Conservation (phyloP, 1,284 basidiomycete species). For the Mrakiaceae sp. region DNA sequence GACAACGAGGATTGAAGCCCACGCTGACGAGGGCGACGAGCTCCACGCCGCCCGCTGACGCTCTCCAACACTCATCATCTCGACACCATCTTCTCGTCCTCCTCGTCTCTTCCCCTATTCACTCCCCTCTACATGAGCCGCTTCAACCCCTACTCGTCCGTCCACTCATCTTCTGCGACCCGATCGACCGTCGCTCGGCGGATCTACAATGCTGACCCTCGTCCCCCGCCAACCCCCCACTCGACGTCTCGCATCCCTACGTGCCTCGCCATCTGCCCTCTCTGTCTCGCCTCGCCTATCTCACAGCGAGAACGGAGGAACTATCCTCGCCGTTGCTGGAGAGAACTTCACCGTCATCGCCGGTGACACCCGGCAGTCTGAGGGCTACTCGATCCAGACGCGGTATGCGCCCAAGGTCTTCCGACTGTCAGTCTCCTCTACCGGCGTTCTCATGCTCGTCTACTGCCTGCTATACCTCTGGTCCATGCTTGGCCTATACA, state of each 20-base stretch:
- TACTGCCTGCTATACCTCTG: too few species aligned
- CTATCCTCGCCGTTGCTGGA: constrained; percentile 87
- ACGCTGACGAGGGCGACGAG: too few species aligned
- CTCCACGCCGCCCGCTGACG: too few species aligned
- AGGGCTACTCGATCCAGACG: constrained; percentile 89
- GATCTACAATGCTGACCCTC: background rate
- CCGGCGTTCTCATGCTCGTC: too few species aligned
- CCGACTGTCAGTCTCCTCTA: constrained; percentile 32
- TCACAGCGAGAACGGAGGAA: constrained; percentile 82
- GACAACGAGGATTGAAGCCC: too few species aligned
- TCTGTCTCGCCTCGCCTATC: background rate
- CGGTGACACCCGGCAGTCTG: constrained; percentile 85
- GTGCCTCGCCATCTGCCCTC: background rate
- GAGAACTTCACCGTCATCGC: constrained; percentile 68
- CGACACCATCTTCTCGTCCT: background rate
- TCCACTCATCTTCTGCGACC: too few species aligned
- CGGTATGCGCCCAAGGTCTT: constrained; percentile 67
- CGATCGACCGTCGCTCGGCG: background rate
- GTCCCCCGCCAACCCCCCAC: background rate
- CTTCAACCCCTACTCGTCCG: background rate
- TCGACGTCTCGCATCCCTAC: too few species aligned
- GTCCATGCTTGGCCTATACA: too few species aligned
- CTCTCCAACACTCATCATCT: too few species aligned
- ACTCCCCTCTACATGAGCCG: background rate
- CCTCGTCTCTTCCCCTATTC: background rate